Base-by-base conservation (phyloP, 2,329 filamentous ascomycete species). In the Sclerotinia nivalis region DNA sequence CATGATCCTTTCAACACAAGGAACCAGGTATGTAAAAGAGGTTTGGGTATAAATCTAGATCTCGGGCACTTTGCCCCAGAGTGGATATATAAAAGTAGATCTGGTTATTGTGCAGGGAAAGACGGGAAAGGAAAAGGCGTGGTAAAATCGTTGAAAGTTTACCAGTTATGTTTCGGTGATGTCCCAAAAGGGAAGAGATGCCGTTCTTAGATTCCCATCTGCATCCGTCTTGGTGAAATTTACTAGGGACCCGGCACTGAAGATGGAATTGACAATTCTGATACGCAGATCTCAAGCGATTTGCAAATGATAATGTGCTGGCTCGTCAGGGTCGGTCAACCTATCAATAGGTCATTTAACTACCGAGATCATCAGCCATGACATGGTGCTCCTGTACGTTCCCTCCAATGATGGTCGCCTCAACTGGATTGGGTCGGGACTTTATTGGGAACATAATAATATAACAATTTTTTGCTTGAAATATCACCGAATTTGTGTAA, bases 101-200 rank as follows among this genome's bases (percentile, higher is more conserved):
- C 61, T 65, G 34, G 22, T 18, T 43, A 52, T 50, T 64, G 15
- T 52, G 34, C n/a, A 65, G 43, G 28, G 61, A 52, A 50, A 50
- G n/a, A 64, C 47, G 61, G 61, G 31, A 64, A 47, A 64, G 61
- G 13, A 52, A 64, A 52, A 64, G 61, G 15, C 31, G n/a, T 64
- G 31, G 50, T 37, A 31, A 37, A 37, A 64, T 45, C 60, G 28
- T 64, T 25, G 45, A 28, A 25, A 50, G 22, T 50, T 20, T 64
- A 37, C 45, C 22, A 50, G 49, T 64, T 25, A 50, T 25, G 47
- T 34, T 25, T 34, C 45, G 60, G 31, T 40, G 13, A 37, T 49
- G 31, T 50, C 45, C 60, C 45, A 50, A 25, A 37, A 0, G 15
- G 61, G 60, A 37, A 65, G n/a, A 52, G 34, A 40, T 22, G 37